Conservation (phyloP, 495 filamentous ascomycete species). For the Neurospora sp. region DNA sequence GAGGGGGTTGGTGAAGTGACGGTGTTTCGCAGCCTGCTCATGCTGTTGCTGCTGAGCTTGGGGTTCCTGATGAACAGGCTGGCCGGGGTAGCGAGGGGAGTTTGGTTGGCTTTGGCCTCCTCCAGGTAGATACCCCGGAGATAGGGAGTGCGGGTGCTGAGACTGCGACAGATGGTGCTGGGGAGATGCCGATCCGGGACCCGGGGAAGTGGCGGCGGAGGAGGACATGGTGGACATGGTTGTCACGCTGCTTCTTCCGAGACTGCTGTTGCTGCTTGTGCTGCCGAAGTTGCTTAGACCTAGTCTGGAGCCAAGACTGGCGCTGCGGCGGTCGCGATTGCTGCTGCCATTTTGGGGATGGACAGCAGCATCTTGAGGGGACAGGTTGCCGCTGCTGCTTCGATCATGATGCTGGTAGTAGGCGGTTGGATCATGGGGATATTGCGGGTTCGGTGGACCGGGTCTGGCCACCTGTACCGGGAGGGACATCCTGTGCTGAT, state of each 20-base stretch:
- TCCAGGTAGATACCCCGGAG: background rate
- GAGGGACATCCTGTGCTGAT: background rate
- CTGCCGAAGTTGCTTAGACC: background rate
- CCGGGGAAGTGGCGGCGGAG: background rate
- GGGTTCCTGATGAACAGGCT: background rate
- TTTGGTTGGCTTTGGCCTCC: background rate
- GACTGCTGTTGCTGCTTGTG: background rate
- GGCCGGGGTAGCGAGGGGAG: background rate
- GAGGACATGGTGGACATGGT: background rate
- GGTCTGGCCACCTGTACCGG: background rate
- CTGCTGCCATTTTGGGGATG: background rate
- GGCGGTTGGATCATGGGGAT: background rate
- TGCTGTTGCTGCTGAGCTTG: background rate
- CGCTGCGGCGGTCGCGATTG: background rate
- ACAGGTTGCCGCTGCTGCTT: background rate
- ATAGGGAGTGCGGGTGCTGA: background rate
- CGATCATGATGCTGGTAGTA: background rate
- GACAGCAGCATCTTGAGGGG: background rate
- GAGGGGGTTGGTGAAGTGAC: background rate
- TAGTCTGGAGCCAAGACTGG: background rate
- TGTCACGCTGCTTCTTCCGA: background rate
- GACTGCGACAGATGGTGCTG: background rate
- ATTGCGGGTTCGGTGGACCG: background rate
- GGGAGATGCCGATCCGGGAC: background rate
- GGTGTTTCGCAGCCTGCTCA: background rate